Base-by-base conservation (phyloP, 2,329 filamentous ascomycete genomes). In the Thielaviopsis cerberus region DNA sequence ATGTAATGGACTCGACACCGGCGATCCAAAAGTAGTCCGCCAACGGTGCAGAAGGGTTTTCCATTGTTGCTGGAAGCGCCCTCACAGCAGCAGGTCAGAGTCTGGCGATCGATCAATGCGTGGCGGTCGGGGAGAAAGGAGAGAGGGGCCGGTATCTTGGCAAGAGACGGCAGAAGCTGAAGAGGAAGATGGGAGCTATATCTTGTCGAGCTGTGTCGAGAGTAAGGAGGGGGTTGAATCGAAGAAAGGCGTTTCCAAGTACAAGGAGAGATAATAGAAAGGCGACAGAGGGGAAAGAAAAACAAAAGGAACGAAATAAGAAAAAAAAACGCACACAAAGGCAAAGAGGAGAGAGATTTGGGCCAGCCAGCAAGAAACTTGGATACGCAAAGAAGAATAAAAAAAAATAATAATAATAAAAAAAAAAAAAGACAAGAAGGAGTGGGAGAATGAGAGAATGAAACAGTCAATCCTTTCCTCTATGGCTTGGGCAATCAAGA, bases 21-120 rank as follows among this genome's bases (percentile, higher is more conserved):
- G 82, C 82, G 68, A 86, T 85, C 82, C 82, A 86, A 70, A 86
- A 86, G 72, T 86, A 86, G 69, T 86, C 82, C 69, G 82, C 82
- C 68, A 86, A 74, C 67, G 82, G 82, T 63, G 76, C 76, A 62
- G 80, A 81, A 61, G 79, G 75, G 71, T 69, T 73, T 67, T 80
- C 78, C 78, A 81, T 81, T 72, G 25, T 48, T 5, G 10, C 4
- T 37, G 30, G 30, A 37, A 37, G 10, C 10, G 30, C 30, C 30
- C 3, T 37, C 4, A 15, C 30, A 37, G 30, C 30, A 30, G 27
- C 27, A 30, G 27, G 27, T 11, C 27, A 30, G 11, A n/a, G n/a
- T n/a, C n/a, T n/a, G 27, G 6, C 6, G 27, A 30, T 30, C 27
- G 27, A 30, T 30, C 27, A 11, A 30, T 30, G 27, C 11, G 5